phyloP scores from a whole-genome alignment of 2,329 filamentous ascomycete genomes.

The Thielaviopsis cerberus region DNA sequence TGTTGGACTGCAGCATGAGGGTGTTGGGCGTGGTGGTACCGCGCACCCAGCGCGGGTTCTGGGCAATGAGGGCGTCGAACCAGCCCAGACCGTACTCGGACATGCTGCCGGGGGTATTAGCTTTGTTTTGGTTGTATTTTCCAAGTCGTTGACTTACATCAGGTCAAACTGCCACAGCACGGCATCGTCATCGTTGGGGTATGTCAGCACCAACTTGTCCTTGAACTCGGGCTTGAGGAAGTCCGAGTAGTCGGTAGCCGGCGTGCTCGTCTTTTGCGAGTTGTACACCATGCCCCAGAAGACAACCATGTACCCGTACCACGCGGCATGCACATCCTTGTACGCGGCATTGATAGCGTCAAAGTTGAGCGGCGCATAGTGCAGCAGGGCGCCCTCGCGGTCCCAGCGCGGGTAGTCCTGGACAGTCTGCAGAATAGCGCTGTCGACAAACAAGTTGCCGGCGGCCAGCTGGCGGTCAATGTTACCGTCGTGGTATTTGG shows the following conservation, averaged over 20 bases:
- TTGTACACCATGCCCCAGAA: constrained; percentile 22
- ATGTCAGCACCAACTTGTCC: constrained; percentile 33
- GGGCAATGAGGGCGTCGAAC: constrained; percentile 28
- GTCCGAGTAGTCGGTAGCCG: constrained; percentile 24
- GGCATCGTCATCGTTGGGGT: constrained; percentile 40
- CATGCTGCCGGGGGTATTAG: constrained; percentile 17
- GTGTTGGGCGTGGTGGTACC: constrained; percentile 26
- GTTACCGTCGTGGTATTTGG: constrained; percentile 33
- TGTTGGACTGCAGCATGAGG: constrained; percentile 18
- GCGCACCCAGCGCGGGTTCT: constrained; percentile 35
- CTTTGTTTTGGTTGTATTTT: too few species aligned
- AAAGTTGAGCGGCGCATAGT: constrained; percentile 30
- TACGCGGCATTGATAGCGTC: constrained; percentile 24
- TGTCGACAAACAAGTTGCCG: constrained; percentile 25
- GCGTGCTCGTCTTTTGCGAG: constrained; percentile 18
- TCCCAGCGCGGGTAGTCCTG: constrained; percentile 35
- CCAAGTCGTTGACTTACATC: constrained; percentile 20
- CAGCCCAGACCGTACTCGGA: constrained; percentile 25
- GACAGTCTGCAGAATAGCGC: constrained; percentile 29
- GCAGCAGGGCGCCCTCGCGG: constrained; percentile 25
- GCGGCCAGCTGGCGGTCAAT: constrained; percentile 27
- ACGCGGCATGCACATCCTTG: constrained; percentile 25
- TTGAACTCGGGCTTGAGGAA: constrained; percentile 31
- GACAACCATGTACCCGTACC: constrained; percentile 23
- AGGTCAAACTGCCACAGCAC: constrained; percentile 31